Percentiles rank a stretch among this genome's conserved stretches.
These are phyloP conservation scores for Fagopyrum homotropicum DNA, from an alignment of 148 eudicot genomes.

Conservation along the genomic window DNA sequence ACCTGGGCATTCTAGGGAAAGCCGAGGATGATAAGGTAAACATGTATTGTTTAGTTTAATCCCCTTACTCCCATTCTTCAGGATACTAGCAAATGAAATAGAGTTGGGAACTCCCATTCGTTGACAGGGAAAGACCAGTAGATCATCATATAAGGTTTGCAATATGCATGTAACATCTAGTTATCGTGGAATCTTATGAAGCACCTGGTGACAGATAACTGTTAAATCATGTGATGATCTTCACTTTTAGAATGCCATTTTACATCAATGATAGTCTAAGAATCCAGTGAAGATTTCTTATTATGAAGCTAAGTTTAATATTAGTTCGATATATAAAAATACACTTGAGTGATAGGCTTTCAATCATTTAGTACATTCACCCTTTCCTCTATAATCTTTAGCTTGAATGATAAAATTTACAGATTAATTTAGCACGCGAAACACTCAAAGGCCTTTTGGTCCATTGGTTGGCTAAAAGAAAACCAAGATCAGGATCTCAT, in stretches of 20 bases:
- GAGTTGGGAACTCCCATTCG: not conserved
- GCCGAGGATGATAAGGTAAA: slow-evolving; percentile 97
- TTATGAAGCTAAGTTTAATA: not conserved
- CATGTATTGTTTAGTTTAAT: not conserved
- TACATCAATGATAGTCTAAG: not conserved
- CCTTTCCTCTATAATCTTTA: not conserved
- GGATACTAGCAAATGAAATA: not conserved
- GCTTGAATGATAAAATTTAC: slow-evolving; percentile 14
- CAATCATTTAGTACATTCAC: not conserved
- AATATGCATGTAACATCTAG: not conserved
- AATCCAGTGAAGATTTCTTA: slow-evolving; percentile 1
- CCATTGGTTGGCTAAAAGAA: slow-evolving; percentile 76
- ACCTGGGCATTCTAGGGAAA: slow-evolving; percentile 68
- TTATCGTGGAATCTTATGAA: not conserved
- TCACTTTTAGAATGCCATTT: not conserved
- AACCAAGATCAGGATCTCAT: slow-evolving; percentile 63
- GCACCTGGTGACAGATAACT: not conserved
- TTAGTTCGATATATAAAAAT: not conserved
- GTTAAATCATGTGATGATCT: not conserved
- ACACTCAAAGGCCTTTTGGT: slow-evolving; percentile 86
- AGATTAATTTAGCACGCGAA: slow-evolving; percentile 96
- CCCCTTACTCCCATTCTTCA: not conserved
- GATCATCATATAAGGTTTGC: not conserved
- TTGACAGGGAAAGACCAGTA: not conserved
- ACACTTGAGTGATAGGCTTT: not conserved